These are phyloP conservation scores for Wallacemonas sp. DNA, from an alignment of 208 protist species.

Conservation along the genomic window DNA sequence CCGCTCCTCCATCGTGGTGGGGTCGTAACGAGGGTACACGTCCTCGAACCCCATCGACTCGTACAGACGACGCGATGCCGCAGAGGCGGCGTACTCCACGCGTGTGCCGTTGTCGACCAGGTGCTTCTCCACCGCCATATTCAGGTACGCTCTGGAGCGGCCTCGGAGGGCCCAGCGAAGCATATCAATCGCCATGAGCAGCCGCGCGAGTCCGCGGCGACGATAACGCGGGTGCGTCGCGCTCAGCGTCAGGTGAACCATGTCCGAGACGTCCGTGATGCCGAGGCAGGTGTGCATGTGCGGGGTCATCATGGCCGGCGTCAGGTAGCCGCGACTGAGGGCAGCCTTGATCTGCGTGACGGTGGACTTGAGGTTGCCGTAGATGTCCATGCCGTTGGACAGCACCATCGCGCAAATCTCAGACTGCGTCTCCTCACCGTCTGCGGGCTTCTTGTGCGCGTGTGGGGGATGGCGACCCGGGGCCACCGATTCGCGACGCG, in stretches of 20 bases:
- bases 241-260: conserved; percentile 85
- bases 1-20: conserved; percentile 52
- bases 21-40: conserved; percentile 77
- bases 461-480: neutral
- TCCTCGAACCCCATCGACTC: conserved; percentile 73
- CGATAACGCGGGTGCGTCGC: conserved; percentile 69
- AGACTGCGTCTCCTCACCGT: neutral
- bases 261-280: conserved; percentile 70
- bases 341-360: conserved; percentile 77
- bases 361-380: conserved; percentile 74
- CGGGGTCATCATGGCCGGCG: conserved; percentile 22
- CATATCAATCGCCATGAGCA: conserved; percentile 77
- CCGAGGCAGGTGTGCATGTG: conserved; percentile 57
- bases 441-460: too few relatives aligned
- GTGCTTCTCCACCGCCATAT: conserved; percentile 87
- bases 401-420: conserved; percentile 63
- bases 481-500: neutral
- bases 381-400: conserved; percentile 83
- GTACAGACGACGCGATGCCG: conserved; percentile 66
- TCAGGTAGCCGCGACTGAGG: conserved; percentile 48
- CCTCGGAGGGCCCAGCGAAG: conserved; percentile 78
- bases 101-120: conserved; percentile 59
- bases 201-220: conserved; percentile 50
- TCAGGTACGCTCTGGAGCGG: conserved; percentile 69
- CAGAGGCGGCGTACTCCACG: conserved; percentile 61